phyloP scores from a whole-genome alignment of 1,284 basidiomycete genomes.

The Moesziomyces parantarcticus region DNA sequence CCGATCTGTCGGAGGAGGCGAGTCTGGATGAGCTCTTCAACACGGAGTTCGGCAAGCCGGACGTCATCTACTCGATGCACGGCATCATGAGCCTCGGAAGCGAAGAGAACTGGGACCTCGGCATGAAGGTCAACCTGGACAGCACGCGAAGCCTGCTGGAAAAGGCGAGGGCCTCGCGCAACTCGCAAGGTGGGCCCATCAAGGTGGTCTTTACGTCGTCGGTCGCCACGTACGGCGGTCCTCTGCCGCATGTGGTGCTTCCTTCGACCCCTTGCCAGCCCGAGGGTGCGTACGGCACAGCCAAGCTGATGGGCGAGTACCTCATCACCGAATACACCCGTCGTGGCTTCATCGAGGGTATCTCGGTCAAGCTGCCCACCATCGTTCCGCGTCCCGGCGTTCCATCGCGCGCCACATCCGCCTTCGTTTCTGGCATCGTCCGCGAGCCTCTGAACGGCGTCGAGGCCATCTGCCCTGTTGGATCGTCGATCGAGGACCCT shows the following conservation, averaged over 20 bases:
- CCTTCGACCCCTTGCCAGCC: slow-evolving; percentile 27
- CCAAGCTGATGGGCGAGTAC: slow-evolving; percentile 36
- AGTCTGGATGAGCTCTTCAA: slow-evolving; percentile 23
- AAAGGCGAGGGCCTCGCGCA: slow-evolving; percentile 16
- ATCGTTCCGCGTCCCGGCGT: slow-evolving; percentile 32
- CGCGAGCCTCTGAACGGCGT: slow-evolving; percentile 30
- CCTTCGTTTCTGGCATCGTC: slow-evolving; percentile 39
- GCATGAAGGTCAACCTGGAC: slow-evolving; percentile 35
- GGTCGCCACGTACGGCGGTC: slow-evolving; percentile 30
- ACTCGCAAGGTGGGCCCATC: slow-evolving; percentile 13
- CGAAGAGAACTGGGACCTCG: slow-evolving; percentile 33
- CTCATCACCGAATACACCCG: slow-evolving; percentile 37
- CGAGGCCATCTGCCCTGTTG: slow-evolving; percentile 30
- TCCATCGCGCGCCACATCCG: slow-evolving; percentile 32
- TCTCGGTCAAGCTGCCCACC: slow-evolving; percentile 41
- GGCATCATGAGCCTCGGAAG: slow-evolving; percentile 39
- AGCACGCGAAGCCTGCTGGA: slow-evolving; percentile 24
- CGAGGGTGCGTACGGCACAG: slow-evolving; percentile 34
- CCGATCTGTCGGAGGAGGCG: slow-evolving; percentile 16
- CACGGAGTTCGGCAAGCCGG: slow-evolving; percentile 28
- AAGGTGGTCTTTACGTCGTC: slow-evolving; percentile 37
- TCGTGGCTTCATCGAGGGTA: slow-evolving; percentile 30
- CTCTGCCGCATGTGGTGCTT: slow-evolving; percentile 24
- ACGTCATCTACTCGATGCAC: slow-evolving; percentile 36
- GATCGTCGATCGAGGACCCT: slow-evolving; percentile 17